Conservation (phyloP, 1,139 yeast genomes). For the Scheffersomyces segobiensis region DNA sequence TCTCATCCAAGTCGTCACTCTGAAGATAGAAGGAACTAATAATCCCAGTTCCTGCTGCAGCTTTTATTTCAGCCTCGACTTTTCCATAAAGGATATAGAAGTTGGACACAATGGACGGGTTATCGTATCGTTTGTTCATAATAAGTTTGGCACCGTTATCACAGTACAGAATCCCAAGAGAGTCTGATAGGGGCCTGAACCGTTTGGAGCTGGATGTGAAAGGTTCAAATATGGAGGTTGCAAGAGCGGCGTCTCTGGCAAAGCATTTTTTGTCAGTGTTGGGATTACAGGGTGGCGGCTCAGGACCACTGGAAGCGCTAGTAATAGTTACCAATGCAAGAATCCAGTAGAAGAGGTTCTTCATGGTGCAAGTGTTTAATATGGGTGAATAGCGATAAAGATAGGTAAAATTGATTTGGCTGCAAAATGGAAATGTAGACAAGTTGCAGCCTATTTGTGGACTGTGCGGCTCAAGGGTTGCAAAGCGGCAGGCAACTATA, state of each 20-base stretch:
- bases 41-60: slow-evolving; percentile 43
- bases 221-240: slow-evolving; percentile 13
- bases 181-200: slow-evolving; percentile 1
- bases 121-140: slow-evolving; percentile 31
- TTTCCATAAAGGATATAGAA: slow-evolving; percentile 44
- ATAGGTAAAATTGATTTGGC: no score
- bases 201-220: slow-evolving; percentile 7
- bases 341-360: background rate
- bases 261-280: slow-evolving; percentile 20
- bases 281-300: slow-evolving; percentile 24
- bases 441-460: slow-evolving; percentile 1
- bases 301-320: slow-evolving; percentile 2
- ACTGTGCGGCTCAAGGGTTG: slow-evolving; percentile 3
- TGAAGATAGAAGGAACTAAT: slow-evolving; percentile 47
- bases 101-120: slow-evolving; percentile 38
- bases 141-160: slow-evolving; percentile 47
- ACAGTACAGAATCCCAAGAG: slow-evolving; percentile 8
- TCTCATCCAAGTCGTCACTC: slow-evolving; percentile 49
- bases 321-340: background rate
- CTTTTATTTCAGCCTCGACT: slow-evolving; percentile 39
- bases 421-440: background rate
- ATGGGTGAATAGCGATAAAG: background rate
- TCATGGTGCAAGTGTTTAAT: background rate
- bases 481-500: background rate
- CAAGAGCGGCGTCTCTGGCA: slow-evolving; percentile 24